Evolutionary conservation across 2,329 filamentous ascomycete genomes (phyloP).

Genomic region (Rachicladosporium sp.): DNA sequence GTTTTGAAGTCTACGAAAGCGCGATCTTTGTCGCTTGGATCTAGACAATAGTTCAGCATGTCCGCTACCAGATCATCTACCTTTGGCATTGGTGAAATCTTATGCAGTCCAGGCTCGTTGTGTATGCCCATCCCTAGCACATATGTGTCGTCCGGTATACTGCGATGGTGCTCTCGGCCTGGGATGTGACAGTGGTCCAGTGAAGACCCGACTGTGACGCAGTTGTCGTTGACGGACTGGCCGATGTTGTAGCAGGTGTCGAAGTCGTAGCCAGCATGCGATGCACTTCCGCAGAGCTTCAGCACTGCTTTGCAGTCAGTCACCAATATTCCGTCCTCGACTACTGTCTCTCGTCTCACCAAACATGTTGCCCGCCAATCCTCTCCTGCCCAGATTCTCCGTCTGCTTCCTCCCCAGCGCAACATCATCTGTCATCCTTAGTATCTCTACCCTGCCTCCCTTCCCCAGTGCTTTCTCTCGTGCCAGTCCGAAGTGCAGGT

Average conservation of each 20-base stretch:
- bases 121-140: conserved; percentile 40
- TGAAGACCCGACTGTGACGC: conserved; percentile 40
- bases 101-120: conserved; percentile 38
- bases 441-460: conserved; percentile 34
- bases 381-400: conserved; percentile 36
- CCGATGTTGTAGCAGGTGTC: conserved; percentile 35
- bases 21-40: conserved; percentile 35
- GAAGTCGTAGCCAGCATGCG: conserved; percentile 32
- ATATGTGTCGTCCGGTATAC: conserved; percentile 21
- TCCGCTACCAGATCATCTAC: conserved; percentile 36
- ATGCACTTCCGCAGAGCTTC: conserved; percentile 36
- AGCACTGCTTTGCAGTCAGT: conserved; percentile 26
- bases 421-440: conserved; percentile 39
- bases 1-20: conserved; percentile 37
- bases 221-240: conserved; percentile 30
- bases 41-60: conserved; percentile 37
- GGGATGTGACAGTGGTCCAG: conserved; percentile 43
- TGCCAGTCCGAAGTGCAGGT: conserved; percentile 38
- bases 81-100: conserved; percentile 35
- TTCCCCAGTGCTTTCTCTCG: conserved; percentile 34
- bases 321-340: no score
- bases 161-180: conserved; percentile 37
- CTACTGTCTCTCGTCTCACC: conserved; percentile 1
- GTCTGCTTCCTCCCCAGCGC: conserved; percentile 37
- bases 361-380: conserved; percentile 37